Base-by-base conservation (phyloP, 331 rosid species). In the Rhamnella rubrinervis region DNA sequence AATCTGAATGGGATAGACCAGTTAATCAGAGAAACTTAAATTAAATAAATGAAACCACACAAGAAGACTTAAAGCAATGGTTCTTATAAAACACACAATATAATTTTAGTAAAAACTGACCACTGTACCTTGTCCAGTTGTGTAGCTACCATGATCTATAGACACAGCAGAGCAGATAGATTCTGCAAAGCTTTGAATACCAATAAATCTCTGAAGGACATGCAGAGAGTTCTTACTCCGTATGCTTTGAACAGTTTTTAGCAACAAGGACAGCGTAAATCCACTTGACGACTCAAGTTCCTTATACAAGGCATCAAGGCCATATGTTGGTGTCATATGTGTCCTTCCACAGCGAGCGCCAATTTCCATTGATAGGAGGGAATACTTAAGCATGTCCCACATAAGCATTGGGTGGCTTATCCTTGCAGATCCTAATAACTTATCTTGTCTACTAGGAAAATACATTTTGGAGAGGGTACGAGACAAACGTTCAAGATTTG, bases 371-470 rank as follows among this genome's bases (percentile, higher is more conserved):
- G 99, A 86, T 39, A 78, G 51, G 80, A 95, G 85, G 72, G 96
- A 91, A 85, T 95, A 91, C 80, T 86, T 95, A n/a, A 91, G 84
- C 46, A 88, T 80, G 77, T 91, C 99, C 99, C 99, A 95, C 96
- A 95, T 86, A 66, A 91, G 87, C 84, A 95, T 69, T 66, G 96
- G 80, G 71, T 82, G 96, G 82, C 81, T 89, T 66, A 87, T 61
- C 83, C 86, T 82, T 6, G 75, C 50, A 84, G 80, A 77, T 63
- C 79, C 75, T 53, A 79, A 72, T 68, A 85, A 55, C 78, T 85
- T 80, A 39, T 89, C 96, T 47, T 86, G 90, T 66, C 79, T 85
- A 70, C 75, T 77, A 18, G 85, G 81, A 74, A 82, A 81, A 81
- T 86, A 87, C 84, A 91, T 77, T 87, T 95, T 95, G 70, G 93